Base-by-base conservation (phyloP, 2,329 filamentous ascomycete species). In the Penicillium sp. region DNA sequence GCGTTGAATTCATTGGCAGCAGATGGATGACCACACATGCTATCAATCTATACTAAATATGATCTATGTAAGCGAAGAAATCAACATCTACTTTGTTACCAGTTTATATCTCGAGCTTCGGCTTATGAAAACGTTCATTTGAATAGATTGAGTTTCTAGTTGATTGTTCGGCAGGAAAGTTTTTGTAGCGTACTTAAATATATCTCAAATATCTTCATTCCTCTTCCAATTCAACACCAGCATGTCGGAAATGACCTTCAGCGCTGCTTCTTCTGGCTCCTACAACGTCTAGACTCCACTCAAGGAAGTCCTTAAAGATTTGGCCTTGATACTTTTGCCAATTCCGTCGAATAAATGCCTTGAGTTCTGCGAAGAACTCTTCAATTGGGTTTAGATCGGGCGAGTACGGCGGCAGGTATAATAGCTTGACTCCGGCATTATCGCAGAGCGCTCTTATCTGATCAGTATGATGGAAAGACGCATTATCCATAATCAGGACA, bases 391-490 rank as follows among this genome's bases (percentile, higher is more conserved):
- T n/a, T n/a, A n/a, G n/a, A n/a, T n/a, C n/a, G n/a, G n/a, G n/a
- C n/a, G n/a, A n/a, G n/a, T n/a, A n/a, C n/a, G n/a, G n/a, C 6
- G 18, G 24, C 9, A 47, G 9, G 34, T 39, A 47, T 8, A 46
- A 9, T 20, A 27, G 10, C 26, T 27, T 27, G 26, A 27, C 26
- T 7, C 6, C 26, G 26, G 26, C 26, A 27, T 27, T 27, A 7
- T 6, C 6, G 15, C 32, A 46, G n/a, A 46, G 8, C 32, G 37
- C 10, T 20, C 9, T 2, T 52, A 41, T 29, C 13, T 21, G 3
- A 12, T 46, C 21, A 13, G 33, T 26, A 37, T 39, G 21, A 30
- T 65, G 26, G 26, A 27, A 27, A 27, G 26, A 27, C 10, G 26
- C 26, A 10, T 27, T 27, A n/a, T n/a, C 26, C 21, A 27, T 29